Percentiles rank a stretch among this genome's conserved stretches.
phyloP scores from a whole-genome alignment of 768 basidiomycete species.

The Xerocomellus dryophilus region DNA sequence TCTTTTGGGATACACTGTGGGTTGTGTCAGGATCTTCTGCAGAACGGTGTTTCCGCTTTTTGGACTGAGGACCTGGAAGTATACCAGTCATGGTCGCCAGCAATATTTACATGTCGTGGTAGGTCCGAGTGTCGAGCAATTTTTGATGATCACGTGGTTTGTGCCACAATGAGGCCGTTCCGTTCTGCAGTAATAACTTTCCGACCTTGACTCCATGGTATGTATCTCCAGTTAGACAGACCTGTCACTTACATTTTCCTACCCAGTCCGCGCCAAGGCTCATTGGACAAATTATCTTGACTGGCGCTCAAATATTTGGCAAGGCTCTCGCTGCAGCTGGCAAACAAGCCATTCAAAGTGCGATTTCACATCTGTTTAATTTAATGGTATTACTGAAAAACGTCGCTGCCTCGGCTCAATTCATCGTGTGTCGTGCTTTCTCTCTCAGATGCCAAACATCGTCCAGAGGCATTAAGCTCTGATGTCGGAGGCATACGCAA shows the following conservation, averaged over 20 bases:
- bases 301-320: conserved; percentile 79
- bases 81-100: conserved; percentile 7
- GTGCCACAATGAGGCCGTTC: neutral
- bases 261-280: conserved; percentile 73
- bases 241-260: neutral
- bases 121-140: neutral
- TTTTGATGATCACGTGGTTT: conserved; percentile 24
- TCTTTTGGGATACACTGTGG: conserved; percentile 34
- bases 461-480: conserved; percentile 65
- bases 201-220: conserved; percentile 22
- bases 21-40: conserved; percentile 17
- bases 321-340: conserved; percentile 91
- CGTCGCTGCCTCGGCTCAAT: neutral
- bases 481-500: conserved; percentile 73
- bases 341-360: conserved; percentile 90
- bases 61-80: conserved; percentile 23
- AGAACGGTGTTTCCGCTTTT: conserved; percentile 52
- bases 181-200: neutral
- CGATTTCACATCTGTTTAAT: conserved; percentile 27
- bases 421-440: neutral
- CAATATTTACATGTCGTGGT: neutral
- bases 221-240: neutral
- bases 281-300: conserved; percentile 74
- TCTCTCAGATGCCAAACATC: conserved; percentile 72
- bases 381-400: neutral